phyloP scores from a whole-genome alignment of 2,329 filamentous ascomycete genomes.

The Verticillium nubilum region DNA sequence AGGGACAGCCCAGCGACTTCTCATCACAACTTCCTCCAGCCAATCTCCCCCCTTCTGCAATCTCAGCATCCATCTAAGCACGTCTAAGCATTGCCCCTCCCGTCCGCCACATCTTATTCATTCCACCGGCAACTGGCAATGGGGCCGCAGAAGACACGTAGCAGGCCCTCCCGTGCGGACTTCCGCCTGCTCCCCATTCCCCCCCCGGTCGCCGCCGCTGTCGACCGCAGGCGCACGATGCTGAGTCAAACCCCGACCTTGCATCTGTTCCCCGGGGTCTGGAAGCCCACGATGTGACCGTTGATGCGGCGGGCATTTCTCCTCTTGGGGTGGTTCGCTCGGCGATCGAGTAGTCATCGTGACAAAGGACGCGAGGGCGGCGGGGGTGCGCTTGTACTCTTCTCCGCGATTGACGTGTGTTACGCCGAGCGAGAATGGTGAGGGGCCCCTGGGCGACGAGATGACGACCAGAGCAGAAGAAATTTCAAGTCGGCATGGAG shows the following conservation, averaged over 20 bases:
- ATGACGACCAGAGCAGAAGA: background rate
- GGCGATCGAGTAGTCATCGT: too few species aligned
- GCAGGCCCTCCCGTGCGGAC: background rate
- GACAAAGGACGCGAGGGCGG: too few species aligned
- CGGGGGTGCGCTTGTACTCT: too few species aligned
- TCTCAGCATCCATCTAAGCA: background rate
- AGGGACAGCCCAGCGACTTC: background rate
- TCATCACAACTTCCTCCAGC: background rate
- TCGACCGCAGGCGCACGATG: too few species aligned
- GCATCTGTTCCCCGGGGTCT: too few species aligned
- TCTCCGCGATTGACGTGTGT: background rate
- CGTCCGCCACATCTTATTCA: background rate
- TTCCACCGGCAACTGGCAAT: background rate
- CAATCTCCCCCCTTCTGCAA: too few species aligned
- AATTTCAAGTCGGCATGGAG: background rate
- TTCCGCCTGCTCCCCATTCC: background rate
- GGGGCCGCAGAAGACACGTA: background rate
- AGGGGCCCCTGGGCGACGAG: background rate
- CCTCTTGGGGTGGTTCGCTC: too few species aligned
- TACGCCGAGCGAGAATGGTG: background rate
- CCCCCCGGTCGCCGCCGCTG: too few species aligned
- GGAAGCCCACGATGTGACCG: too few species aligned
- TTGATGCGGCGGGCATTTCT: too few species aligned
- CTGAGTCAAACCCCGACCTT: too few species aligned
- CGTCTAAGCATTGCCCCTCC: background rate